These are phyloP conservation scores for Pilatotrama ljubarskyi DNA, from an alignment of 768 basidiomycete genomes.

Conservation along the genomic window DNA sequence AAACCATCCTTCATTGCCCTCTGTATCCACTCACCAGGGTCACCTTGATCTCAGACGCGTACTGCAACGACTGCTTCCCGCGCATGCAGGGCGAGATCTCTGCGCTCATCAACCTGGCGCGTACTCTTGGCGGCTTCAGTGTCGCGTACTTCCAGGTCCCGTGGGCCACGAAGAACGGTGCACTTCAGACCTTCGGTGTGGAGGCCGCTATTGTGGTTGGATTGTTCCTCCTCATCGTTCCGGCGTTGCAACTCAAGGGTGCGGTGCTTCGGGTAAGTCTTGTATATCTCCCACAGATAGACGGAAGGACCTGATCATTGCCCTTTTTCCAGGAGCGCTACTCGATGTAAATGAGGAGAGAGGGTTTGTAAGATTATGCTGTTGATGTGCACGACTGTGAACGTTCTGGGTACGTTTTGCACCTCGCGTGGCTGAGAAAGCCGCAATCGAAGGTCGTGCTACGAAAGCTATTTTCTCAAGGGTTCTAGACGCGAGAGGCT, in stretches of 20 bases:
- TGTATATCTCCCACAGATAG: not conserved
- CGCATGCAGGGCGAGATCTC: constrained; percentile 57
- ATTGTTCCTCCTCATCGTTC: constrained; percentile 53
- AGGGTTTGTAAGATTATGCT: not conserved
- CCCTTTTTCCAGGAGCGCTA: constrained; percentile 3
- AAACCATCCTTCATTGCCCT: not conserved
- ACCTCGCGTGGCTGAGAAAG: no score
- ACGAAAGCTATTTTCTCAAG: no score
- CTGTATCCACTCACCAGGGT: constrained; percentile 23
- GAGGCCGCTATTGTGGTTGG: constrained; percentile 62
- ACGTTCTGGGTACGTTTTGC: not conserved
- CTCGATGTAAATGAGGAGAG: not conserved
- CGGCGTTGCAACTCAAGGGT: constrained; percentile 52
- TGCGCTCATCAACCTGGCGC: constrained; percentile 56
- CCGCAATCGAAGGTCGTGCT: no score
- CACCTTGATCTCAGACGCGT: constrained; percentile 38
- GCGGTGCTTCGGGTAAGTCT: constrained; percentile 43
- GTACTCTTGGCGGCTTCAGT: constrained; percentile 59
- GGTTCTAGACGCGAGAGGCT: no score
- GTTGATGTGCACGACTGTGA: not conserved
- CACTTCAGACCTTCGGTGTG: constrained; percentile 59
- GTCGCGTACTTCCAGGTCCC: constrained; percentile 69
- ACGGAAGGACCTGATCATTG: not conserved
- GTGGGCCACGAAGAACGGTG: constrained; percentile 61
- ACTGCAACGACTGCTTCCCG: constrained; percentile 52